phyloP scores from a whole-genome alignment of 441 rosid species.

The Gossypium lobatum region DNA sequence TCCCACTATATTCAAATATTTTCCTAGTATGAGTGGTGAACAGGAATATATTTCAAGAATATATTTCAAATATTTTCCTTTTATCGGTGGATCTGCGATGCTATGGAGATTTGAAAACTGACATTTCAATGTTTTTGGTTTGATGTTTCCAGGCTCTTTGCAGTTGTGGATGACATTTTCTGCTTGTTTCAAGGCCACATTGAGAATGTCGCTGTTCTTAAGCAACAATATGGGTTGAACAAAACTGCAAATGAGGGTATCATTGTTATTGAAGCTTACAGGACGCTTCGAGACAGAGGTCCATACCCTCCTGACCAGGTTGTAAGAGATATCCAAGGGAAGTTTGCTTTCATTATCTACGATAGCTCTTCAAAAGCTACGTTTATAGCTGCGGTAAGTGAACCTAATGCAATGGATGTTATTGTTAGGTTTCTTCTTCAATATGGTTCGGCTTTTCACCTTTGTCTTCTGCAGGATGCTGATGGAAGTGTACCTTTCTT shows the following conservation, averaged over 20 bases:
- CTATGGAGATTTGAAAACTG: background rate
- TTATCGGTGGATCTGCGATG: background rate
- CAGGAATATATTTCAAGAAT: no score
- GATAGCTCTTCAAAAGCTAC: conserved; percentile 57
- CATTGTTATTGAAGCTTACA: conserved; percentile 79
- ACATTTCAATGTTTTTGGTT: background rate
- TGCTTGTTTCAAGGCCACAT: conserved; percentile 94
- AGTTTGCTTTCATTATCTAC: conserved; percentile 65
- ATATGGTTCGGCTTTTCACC: background rate
- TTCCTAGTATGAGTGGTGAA: no score
- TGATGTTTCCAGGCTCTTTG: conserved; percentile 55
- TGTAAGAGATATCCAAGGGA: conserved; percentile 79
- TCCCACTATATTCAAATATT: no score
- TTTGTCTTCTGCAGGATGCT: conserved; percentile 48
- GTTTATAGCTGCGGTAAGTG: conserved; percentile 71
- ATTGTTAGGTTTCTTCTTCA: conserved; percentile 1
- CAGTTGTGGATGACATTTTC: conserved; percentile 88
- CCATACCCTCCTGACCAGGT: conserved; percentile 95
- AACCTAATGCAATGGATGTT: background rate
- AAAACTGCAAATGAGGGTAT: conserved; percentile 87
- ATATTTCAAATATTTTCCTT: no score
- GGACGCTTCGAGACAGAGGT: conserved; percentile 92
- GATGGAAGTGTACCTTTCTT: conserved; percentile 86
- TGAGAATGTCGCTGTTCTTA: conserved; percentile 70
- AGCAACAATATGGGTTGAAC: conserved; percentile 87